Percentiles rank a stretch among this genome's conserved stretches.
These are phyloP conservation scores for Fraxinus greggii DNA, from an alignment of 305 asterid species.

Conservation along the genomic window DNA sequence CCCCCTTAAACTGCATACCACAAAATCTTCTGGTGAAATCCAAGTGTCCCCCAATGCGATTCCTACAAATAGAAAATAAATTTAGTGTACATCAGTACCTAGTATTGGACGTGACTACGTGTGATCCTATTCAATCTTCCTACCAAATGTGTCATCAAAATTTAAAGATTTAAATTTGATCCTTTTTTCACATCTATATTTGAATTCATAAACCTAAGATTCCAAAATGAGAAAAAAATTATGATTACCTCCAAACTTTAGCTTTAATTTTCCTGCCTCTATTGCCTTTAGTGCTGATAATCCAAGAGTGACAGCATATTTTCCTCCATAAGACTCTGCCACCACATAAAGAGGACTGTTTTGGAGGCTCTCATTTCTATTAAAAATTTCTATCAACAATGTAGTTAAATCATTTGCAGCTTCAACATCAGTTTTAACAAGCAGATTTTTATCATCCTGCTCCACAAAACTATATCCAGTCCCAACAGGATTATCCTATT, in stretches of 20 bases:
- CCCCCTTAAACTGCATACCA: conserved; percentile 37
- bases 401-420: conserved; percentile 81
- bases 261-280: conserved; percentile 55
- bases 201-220: not conserved
- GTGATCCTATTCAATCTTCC: not conserved
- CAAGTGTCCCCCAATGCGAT: conserved; percentile 83
- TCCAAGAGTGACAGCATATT: conserved; percentile 86
- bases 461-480: conserved; percentile 95
- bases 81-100: not conserved
- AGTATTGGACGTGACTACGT: not conserved
- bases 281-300: conserved; percentile 69
- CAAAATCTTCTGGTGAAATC: conserved; percentile 95
- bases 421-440: conserved; percentile 78
- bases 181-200: not conserved
- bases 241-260: conserved; percentile 68
- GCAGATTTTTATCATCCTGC: conserved; percentile 34
- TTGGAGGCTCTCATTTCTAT: conserved; percentile 56
- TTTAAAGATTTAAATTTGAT: conserved; percentile 3
- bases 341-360: conserved; percentile 77
- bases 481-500: conserved; percentile 97
- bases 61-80: conserved; percentile 37
- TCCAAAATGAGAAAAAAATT: not conserved
- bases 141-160: not conserved
- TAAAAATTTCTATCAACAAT: conserved; percentile 61
- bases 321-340: conserved; percentile 97